Conservation (phyloP, 2,329 filamentous ascomycete genomes). For the Alternaria gansuensis region DNA sequence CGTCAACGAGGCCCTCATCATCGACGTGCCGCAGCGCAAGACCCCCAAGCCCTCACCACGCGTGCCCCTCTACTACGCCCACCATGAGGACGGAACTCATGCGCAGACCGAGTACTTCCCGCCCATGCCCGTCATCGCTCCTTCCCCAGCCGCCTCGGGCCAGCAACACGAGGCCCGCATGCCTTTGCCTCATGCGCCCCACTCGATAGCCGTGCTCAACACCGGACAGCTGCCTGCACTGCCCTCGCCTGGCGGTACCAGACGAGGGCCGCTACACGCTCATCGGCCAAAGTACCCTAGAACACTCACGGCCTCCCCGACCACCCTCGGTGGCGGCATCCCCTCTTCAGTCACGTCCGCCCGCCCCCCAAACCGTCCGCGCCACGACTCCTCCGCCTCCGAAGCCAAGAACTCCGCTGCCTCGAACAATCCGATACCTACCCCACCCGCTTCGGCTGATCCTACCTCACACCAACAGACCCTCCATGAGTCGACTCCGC, state of each 20-base stretch:
- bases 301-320: conserved; percentile 84
- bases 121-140: conserved; percentile 62
- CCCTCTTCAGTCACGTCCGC: conserved; percentile 54
- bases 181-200: conserved; percentile 54
- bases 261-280: conserved; percentile 54
- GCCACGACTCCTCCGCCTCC: conserved; percentile 55
- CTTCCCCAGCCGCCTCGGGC: conserved; percentile 52
- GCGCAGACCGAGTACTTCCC: conserved; percentile 84
- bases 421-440: conserved; percentile 64
- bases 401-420: conserved; percentile 55
- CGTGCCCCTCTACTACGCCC: conserved; percentile 61
- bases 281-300: conserved; percentile 71
- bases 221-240: conserved; percentile 82
- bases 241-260: conserved; percentile 79
- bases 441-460: conserved; percentile 58
- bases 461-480: conserved; percentile 54
- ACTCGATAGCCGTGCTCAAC: conserved; percentile 79
- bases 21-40: conserved; percentile 80
- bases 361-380: conserved; percentile 45
- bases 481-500: conserved; percentile 54
- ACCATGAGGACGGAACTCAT: conserved; percentile 71
- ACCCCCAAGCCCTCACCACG: conserved; percentile 84
- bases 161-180: conserved; percentile 52
- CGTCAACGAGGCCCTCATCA: conserved; percentile 87
- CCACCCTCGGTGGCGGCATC: conserved; percentile 60